Base-by-base conservation (phyloP, 306 rosid genomes). In the Parietaria judaica region DNA sequence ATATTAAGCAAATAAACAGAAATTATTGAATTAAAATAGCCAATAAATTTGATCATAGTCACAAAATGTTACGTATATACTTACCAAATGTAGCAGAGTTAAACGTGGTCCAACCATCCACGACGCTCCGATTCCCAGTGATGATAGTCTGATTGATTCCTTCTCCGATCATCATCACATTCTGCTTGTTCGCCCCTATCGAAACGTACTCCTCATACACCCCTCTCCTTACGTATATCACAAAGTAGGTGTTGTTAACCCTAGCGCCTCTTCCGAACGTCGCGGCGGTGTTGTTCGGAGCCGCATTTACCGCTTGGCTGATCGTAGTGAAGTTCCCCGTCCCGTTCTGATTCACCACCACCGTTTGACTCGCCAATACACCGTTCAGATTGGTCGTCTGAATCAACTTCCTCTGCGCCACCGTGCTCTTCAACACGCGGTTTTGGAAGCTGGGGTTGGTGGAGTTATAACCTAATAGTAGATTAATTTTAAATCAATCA, bases 41-140 rank as follows among this genome's bases (percentile, higher is more conserved):
- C 31, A 2, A 23, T 23, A 23, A 23, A 23, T 23, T 23, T 1
- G 31, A 23, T 23, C 31, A 23, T 23, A 23, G 31, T 23, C 31
- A 23, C 31, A 23, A 23, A 23, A 0, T 23, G 1, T 23, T 23
- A 23, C 31, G 31, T 23, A 23, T 23, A 23, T 23, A 23, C 31
- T 66, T 56, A 66, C 70, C 54, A 55, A 66, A 66, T 43, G 70
- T 66, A 14, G 70, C 70, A 4, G 70, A 66, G 8, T 66, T 47
- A 45, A 15, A 54, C 13, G 70, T 55, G 51, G 54, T 52, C 70
- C 70, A 66, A 14, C 70, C 70, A 35, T 47, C 61, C n/a, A 34
- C 62, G 0, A 54, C 53, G 55, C 63, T 66, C 15, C 70, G 51
- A 45, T 66, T 66, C 44, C 70, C 70, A 38, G 63, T 43, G 49